Evolutionary conservation across 805 yeast species (phyloP).

Genomic region (Teunomyces aglyptinius): DNA sequence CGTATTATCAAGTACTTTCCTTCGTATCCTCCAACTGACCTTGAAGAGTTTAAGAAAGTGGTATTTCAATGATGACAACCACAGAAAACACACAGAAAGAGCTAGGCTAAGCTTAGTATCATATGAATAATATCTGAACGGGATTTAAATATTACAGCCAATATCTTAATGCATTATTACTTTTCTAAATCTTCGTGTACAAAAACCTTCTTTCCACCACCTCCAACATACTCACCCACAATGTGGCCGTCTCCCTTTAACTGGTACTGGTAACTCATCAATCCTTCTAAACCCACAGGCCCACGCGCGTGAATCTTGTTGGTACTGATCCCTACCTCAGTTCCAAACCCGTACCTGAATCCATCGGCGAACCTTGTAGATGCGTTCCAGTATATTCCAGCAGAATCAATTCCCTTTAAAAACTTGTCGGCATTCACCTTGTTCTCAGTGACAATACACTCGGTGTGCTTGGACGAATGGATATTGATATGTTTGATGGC

Average conservation of each 20-base stretch:
- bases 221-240: slow-evolving; percentile 88
- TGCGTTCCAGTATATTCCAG: slow-evolving; percentile 98
- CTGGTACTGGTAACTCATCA: slow-evolving; percentile 93
- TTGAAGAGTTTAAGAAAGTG: slow-evolving; percentile 10
- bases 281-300: slow-evolving; percentile 96
- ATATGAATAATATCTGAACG: too few relatives aligned
- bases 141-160: too few relatives aligned
- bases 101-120: too few relatives aligned
- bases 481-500: slow-evolving; percentile 86
- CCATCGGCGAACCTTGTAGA: slow-evolving; percentile 98
- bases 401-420: slow-evolving; percentile 83
- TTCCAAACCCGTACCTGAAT: slow-evolving; percentile 96
- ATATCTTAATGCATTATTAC: background rate
- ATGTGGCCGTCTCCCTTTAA: slow-evolving; percentile 90
- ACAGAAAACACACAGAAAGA: too few relatives aligned
- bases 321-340: slow-evolving; percentile 97
- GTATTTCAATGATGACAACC: background rate
- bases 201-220: slow-evolving; percentile 81
- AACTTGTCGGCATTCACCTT: slow-evolving; percentile 71
- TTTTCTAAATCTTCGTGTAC: slow-evolving; percentile 56
- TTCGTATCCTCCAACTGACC: slow-evolving; percentile 42
- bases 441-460: slow-evolving; percentile 79
- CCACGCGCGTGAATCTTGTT: slow-evolving; percentile 98
- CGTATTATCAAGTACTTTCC: slow-evolving; percentile 50
- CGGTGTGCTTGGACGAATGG: slow-evolving; percentile 97